Evolutionary conservation across 768 basidiomycete genomes (phyloP).

Genomic region (Flagelloscypha sp.): DNA sequence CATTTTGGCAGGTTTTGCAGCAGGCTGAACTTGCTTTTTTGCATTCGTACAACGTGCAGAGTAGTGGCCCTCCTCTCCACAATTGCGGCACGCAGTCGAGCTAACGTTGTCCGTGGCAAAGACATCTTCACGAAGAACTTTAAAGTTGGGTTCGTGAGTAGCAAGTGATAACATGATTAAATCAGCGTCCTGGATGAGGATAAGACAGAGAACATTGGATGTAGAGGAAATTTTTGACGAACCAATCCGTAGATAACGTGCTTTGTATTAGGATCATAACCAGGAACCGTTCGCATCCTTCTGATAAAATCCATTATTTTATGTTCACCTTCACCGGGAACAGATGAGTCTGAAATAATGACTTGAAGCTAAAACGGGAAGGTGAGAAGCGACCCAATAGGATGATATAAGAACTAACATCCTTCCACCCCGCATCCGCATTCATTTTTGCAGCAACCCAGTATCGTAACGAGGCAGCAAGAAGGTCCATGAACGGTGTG

Average conservation of each 20-base stretch:
- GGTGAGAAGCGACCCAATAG: background rate
- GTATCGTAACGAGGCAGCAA: conserved; percentile 83
- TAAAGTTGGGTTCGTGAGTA: conserved; percentile 97
- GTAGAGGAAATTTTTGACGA: conserved; percentile 17
- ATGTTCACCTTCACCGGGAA: conserved; percentile 98
- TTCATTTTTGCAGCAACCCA: conserved; percentile 97
- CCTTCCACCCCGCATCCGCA: conserved; percentile 91
- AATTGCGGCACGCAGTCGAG: conserved; percentile 75
- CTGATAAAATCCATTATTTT: conserved; percentile 99
- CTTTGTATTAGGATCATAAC: conserved; percentile 89
- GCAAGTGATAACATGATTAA: conserved; percentile 97
- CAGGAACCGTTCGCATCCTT: conserved; percentile 75
- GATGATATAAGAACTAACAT: conserved; percentile 39
- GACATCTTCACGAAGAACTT: conserved; percentile 95
- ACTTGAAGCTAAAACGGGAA: conserved; percentile 65
- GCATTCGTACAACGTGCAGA: conserved; percentile 89
- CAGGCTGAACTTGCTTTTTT: conserved; percentile 58
- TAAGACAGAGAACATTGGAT: conserved; percentile 6
- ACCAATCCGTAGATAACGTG: conserved; percentile 98
- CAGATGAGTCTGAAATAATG: conserved; percentile 92
- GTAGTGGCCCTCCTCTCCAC: conserved; percentile 92
- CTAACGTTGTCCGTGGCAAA: conserved; percentile 81
- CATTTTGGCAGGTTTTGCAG: conserved; percentile 55
- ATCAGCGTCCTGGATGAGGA: conserved; percentile 78
- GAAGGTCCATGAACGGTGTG: conserved; percentile 94